Base-by-base conservation (phyloP, 108 stramenopile species). In the Schizochytrium sp. region DNA sequence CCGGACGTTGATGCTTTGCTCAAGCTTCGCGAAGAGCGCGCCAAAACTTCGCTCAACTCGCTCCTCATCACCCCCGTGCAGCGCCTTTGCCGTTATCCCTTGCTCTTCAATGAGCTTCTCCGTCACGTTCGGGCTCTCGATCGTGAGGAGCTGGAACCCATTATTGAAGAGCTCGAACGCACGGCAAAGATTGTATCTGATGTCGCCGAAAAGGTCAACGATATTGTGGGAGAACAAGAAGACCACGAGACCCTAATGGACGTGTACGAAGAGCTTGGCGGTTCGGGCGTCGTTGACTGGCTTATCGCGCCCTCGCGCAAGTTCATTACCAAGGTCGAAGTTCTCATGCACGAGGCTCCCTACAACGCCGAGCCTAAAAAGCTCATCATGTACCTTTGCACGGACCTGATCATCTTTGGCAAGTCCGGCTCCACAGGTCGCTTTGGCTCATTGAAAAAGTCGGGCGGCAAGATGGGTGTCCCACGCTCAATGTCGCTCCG, bases 321-420 rank as follows among this genome's bases (percentile, higher is more conserved):
- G 51, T 83, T 83, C 51, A 53, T 83, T 2, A 83, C 76, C 14
- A 47, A 53, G 48, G 76, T 83, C 76, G 48, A 83, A 0, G 76
- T 83, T 53, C 76, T 83, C 28, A 83, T 83, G 76, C 76, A 83
- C 23, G 76, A 83, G 51, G 76, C 76, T 16, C 76, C 76, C 23
- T 83, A 21, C 76, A 28, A 55, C 10, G 51, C n/a, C n/a, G 76
- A 83, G 48, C 48, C 76, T 16, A 83, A 83, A 53, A 53, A 45
- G 8, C 23, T 25, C 51, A 53, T 83, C 23, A 83, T 83, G 76
- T 83, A 83, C 76, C 48, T 83, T 23, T 83, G 76, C 76, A 53
- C 6, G 6, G 76, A 83, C 51, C 19, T 83, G 3, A 83, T 83
- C 76, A 12, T 83, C 4, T 83, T 83, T 34, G 76, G 76, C 45